Conservation (phyloP, 2,329 filamentous ascomycete genomes). For the Moelleriella libera region DNA sequence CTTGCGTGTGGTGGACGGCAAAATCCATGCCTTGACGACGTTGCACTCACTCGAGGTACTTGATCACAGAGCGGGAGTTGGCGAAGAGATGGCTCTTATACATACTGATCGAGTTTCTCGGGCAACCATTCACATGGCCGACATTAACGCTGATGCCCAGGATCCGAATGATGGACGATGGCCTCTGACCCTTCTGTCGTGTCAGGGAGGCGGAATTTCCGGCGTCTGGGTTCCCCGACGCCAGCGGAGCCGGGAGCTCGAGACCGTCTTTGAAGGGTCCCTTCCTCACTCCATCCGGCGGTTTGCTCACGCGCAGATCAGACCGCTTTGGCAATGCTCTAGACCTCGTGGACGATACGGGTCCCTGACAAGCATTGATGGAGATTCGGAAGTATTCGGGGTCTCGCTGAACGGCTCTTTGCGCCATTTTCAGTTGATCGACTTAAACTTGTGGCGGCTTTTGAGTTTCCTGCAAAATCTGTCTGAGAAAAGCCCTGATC, state of each 20-base stretch:
- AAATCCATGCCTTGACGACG: slow-evolving; percentile 35
- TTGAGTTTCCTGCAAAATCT: slow-evolving; percentile 63
- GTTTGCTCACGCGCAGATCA: slow-evolving; percentile 36
- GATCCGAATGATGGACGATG: slow-evolving; percentile 12
- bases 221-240: slow-evolving; percentile 37
- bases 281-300: slow-evolving; percentile 42
- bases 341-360: slow-evolving; percentile 23
- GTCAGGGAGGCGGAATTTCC: slow-evolving; percentile 28
- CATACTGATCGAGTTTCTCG: slow-evolving; percentile 32
- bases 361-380: slow-evolving; percentile 24
- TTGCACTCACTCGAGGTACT: slow-evolving; percentile 42
- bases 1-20: slow-evolving; percentile 30
- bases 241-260: slow-evolving; percentile 24
- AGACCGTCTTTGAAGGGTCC: slow-evolving; percentile 39
- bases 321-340: slow-evolving; percentile 34
- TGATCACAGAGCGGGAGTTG: slow-evolving; percentile 26
- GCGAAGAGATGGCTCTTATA: slow-evolving; percentile 20
- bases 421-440: slow-evolving; percentile 54
- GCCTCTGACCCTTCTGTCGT: slow-evolving; percentile 32
- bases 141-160: slow-evolving; percentile 19
- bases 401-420: slow-evolving; percentile 56
- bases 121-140: slow-evolving; percentile 29
- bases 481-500: slow-evolving; percentile 28
- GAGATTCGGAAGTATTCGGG: slow-evolving; percentile 44
- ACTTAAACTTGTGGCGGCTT: slow-evolving; percentile 47